Evolutionary conservation across 495 filamentous ascomycete species (phyloP), one percentile per base, ranked within the genome.

Genomic region (Penicillium maclennaniae): DNA sequence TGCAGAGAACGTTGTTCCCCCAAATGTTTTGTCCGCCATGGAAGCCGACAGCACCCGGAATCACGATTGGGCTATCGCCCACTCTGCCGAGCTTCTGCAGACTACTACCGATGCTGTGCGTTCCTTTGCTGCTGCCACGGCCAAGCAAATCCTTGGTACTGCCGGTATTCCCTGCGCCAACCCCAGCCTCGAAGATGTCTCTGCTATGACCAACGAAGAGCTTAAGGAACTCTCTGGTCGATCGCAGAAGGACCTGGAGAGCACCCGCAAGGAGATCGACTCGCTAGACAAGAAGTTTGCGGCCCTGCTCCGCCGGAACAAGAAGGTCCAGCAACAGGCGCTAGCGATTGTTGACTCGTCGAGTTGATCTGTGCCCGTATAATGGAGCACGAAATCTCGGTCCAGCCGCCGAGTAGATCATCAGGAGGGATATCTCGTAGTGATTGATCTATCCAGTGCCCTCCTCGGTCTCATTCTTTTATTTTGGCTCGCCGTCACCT

Each of bases 291-390:
- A 77, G 60, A 76, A 75, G 48, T 64, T 80, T 26, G 61, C 63
- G 40, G 75, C 66, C 7, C 47, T 80, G 31, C 68, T 81, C 38
- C 78, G 78, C 39, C 71, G 72, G 31, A 81, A 80, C 59, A 74
- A 70, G 61, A 77, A 76, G 55, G 58, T 76, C 15, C 71, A 69
- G 40, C 71, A 73, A 28, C 71, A 74, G 53, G 74, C 74, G 9
- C 41, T 77, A 25, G 51, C 45, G 9, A 43, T 54, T 4, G 52
- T 45, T 20, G 40, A 45, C 26, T 47, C 38, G 14, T 43, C 27
- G 36, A 58, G n/a, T 26, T 41, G 20, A 19, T 43, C 26, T 23
- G 7, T 7, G 10, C 12, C 20, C 9, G n/a, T 14, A 49, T 20
- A 7, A 10, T n/a, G n/a, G n/a, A n/a, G n/a, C n/a, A n/a, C n/a